Evolutionary conservation across 176 grass and related monocot species (phyloP).

Genomic region (Eleusine coracana): DNA sequence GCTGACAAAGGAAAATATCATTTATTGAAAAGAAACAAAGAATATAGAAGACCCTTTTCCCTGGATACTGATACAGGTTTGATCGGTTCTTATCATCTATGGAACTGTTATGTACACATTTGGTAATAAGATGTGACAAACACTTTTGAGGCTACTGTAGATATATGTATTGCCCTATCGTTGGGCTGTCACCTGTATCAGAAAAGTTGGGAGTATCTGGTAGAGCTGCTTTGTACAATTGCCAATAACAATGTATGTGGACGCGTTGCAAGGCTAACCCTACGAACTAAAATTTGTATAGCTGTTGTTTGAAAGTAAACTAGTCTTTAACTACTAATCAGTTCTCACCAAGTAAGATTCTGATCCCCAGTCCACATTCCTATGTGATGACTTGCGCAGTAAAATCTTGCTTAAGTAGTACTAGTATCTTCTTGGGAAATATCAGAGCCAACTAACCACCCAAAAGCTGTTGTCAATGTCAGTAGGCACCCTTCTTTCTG

Average conservation of each 20-base stretch:
- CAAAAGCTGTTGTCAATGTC: conserved; percentile 39
- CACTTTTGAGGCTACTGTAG: conserved; percentile 24
- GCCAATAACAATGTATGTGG: conserved; percentile 17
- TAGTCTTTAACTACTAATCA: background rate
- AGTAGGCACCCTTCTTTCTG: background rate
- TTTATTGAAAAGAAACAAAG: background rate
- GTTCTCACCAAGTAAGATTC: conserved; percentile 26
- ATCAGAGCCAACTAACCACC: conserved; percentile 24
- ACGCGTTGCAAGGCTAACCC: conserved; percentile 13
- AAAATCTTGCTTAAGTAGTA: conserved; percentile 25
- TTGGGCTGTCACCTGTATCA: conserved; percentile 15
- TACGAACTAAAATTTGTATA: background rate
- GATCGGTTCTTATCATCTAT: conserved; percentile 24
- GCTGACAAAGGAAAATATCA: background rate
- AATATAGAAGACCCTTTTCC: background rate
- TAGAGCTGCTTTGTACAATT: background rate
- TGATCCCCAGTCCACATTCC: conserved; percentile 30
- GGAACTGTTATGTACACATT: background rate
- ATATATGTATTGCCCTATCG: background rate
- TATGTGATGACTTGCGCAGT: conserved; percentile 29
- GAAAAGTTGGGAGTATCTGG: conserved; percentile 19
- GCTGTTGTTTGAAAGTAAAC: background rate
- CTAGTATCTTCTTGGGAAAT: conserved; percentile 44
- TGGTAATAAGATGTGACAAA: conserved; percentile 34
- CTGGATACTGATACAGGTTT: background rate